Percentiles rank a stretch among this genome's conserved stretches.
Evolutionary conservation across 169 alveolate species (phyloP).

Genomic region (Babesia gibsoni): DNA sequence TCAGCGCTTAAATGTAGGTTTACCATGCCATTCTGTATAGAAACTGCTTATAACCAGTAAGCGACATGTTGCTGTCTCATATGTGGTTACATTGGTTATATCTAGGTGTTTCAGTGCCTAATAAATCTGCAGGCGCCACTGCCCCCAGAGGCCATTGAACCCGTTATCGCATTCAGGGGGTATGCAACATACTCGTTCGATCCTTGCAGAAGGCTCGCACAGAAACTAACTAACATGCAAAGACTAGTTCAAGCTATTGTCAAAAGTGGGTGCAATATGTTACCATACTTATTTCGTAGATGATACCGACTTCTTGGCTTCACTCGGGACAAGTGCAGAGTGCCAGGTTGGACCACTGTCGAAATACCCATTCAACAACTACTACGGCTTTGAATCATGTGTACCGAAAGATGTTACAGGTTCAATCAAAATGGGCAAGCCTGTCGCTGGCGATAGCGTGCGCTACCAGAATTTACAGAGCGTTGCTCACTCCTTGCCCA

Average conservation of each 20-base stretch:
- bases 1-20: conserved; percentile 45
- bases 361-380: conserved; percentile 57
- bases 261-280: background rate
- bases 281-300: background rate
- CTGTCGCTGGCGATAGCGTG: background rate
- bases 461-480: conserved; percentile 73
- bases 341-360: background rate
- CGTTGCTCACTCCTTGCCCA: conserved; percentile 78
- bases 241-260: conserved; percentile 20
- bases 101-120: too few species aligned
- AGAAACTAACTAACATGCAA: conserved; percentile 28
- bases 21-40: background rate
- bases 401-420: conserved; percentile 63
- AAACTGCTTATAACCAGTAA: background rate
- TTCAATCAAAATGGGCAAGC: conserved; percentile 60
- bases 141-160: conserved; percentile 74
- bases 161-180: conserved; percentile 71
- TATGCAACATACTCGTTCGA: conserved; percentile 29
- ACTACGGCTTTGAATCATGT: conserved; percentile 46
- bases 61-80: too few species aligned
- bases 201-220: conserved; percentile 41
- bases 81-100: too few species aligned
- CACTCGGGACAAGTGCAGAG: conserved; percentile 17
- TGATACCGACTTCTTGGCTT: background rate
- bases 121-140: conserved; percentile 50